Base-by-base conservation (phyloP, 768 basidiomycete genomes). In the Chalciporus sphaerocephalus region DNA sequence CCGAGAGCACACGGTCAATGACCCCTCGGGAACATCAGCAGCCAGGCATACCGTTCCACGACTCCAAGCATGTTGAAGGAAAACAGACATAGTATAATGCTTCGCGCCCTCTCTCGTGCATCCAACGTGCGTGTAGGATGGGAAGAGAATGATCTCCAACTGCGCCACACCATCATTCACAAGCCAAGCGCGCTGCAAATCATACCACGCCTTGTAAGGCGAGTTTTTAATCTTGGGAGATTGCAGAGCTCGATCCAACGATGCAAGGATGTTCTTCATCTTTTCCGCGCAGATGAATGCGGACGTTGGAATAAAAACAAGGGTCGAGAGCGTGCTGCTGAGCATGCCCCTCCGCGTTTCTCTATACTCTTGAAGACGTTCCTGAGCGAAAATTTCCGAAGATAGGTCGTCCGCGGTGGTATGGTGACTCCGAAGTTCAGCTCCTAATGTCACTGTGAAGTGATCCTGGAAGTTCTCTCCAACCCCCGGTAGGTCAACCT, bases 391-490 rank as follows among this genome's bases (percentile, higher is more conserved):
- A 6, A 10, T 15, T n/a, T 54, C 36, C 1, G 34, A 47, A 5
- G 52, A 38, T 36, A 57, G 11, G 30, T 57, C 48, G 16, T 57
- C 56, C 15, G 11, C 16, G 7, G 47, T 57, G 25, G 40, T 6
- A 16, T 50, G 56, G 13, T 42, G 28, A 15, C 48, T 16, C 22
- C 13, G 12, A 20, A 56, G 47, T 37, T 56, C 55, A 8, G 51
- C 55, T 1, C 55, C 51, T 40, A 57, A 21, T 9, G 21, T n/a
- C 24, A 57, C 47, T 11, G 20, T 21, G 10, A 45, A 44, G 35
- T 49, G 55, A 39, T 50, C 55, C 51, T 54, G 70, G 24, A 69
- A 57, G 40, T 69, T 70, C 48, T 70, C 66, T 13, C 67, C 65
- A 4, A 68, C 69, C 11, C 65, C 60, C 27, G 63, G 68, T 22